A percentile compares a stretch with the other conserved stretches of the same genome.
These are phyloP conservation scores for Entophlyctis luteolus DNA, from an alignment of 192 early-diverging fungal genomes.

Conservation along the genomic window DNA sequence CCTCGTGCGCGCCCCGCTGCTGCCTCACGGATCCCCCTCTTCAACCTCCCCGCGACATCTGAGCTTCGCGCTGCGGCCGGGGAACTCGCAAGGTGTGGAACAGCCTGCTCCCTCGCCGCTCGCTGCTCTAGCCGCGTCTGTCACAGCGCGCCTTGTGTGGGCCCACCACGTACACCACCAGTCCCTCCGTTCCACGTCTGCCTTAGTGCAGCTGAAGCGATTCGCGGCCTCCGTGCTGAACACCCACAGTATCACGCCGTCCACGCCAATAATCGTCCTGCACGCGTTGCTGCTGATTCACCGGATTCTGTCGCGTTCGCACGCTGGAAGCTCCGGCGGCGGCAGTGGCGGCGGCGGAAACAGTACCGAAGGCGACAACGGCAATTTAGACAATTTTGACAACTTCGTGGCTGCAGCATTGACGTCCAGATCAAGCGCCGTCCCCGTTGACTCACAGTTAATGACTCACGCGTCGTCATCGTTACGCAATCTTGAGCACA, in stretches of 20 bases:
- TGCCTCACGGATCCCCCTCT: background rate
- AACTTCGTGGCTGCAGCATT: too few species aligned
- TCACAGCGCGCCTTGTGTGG: background rate
- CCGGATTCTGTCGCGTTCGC: background rate
- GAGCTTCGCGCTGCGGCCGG: too few species aligned
- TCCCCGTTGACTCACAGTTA: too few species aligned
- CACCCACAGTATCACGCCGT: background rate
- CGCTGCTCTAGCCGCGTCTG: background rate
- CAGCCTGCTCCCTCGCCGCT: background rate
- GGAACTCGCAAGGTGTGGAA: too few species aligned
- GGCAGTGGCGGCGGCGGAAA: too few species aligned
- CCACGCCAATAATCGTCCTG: conserved; percentile 4
- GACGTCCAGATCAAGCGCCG: too few species aligned
- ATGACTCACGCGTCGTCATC: too few species aligned
- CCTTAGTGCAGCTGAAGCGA: background rate
- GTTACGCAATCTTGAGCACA: too few species aligned
- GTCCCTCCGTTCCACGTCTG: background rate
- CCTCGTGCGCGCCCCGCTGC: background rate
- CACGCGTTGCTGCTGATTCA: conserved; percentile 8
- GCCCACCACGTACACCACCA: background rate
- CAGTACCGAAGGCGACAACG: too few species aligned
- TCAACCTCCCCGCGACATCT: background rate
- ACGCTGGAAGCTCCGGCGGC: too few species aligned
- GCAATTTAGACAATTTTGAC: too few species aligned
- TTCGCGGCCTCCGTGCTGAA: background rate